Evolutionary conservation across 495 filamentous ascomycete species (phyloP), one percentile per base, ranked within the genome.

Genomic region (Viridothelium virens): DNA sequence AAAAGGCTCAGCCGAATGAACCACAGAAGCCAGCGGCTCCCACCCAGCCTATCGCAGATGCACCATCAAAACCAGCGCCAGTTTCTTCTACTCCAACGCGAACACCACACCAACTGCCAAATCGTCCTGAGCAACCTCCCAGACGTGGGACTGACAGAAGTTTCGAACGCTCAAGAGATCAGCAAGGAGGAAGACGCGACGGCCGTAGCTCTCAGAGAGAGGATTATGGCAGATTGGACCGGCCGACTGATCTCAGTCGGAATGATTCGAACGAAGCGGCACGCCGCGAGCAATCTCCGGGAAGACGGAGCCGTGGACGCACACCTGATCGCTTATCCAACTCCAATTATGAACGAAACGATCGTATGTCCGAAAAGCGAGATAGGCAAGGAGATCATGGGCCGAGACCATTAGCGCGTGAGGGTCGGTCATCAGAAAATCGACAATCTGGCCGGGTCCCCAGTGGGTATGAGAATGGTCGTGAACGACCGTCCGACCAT

Each of bases 151-250:
- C 46, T 10, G 73, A 73, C 25, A 69, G 72, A 48, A 64, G 68
- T 16, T 11, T 4, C n/a, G 71, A 71, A 14, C 66, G 69, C 16
- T 47, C 65, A 34, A 38, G 50, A 48, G 71, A 69, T 36, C 68
- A 56, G 7, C 64, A 63, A 56, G 34, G 70, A 66, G 36, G 50
- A 63, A 65, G 71, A 48, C 66, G 68, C 37, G 71, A 71, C 48
- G 59, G 31, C 31, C 71, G 73, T 5, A 64, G 38, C 39, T 44
- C 59, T 34, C 36, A 62, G 14, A 44, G n/a, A n/a, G 56, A 68
- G 34, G 67, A 74, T 3, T 75, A 72, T 64, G 72, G 73, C 18
- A 68, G 76, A 38, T 71, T 73, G 4, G 74, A 77, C 10, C 67
- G 77, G n/a, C 70, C 71, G 4, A 63, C 56, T 39, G 73, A 77